Evolutionary conservation across 441 rosid species (phyloP).

Genomic region (Eutrema salsugineum): DNA sequence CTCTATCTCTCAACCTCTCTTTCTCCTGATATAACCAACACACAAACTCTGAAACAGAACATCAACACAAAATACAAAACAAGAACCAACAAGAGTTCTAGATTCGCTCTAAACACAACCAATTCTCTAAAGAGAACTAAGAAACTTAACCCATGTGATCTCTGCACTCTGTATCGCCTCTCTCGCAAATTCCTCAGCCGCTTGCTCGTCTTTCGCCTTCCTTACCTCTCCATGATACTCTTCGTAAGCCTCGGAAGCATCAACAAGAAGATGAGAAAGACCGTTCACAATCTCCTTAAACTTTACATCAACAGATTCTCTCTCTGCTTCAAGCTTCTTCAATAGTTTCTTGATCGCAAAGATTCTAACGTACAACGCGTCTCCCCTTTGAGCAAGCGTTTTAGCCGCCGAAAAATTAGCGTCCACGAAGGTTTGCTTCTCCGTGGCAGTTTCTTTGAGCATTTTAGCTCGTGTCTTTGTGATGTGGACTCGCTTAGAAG

Average conservation of each 20-base stretch:
- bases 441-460: conserved; percentile 6
- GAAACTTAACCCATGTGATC: conserved; percentile 29
- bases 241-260: conserved; percentile 27
- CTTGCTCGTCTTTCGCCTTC: conserved; percentile 26
- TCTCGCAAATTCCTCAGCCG: conserved; percentile 24
- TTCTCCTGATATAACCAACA: conserved; percentile 24
- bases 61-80: conserved; percentile 10
- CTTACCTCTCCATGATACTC: conserved; percentile 26
- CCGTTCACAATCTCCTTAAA: not conserved
- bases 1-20: conserved; percentile 8
- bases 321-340: conserved; percentile 11
- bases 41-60: conserved; percentile 27
- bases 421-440: conserved; percentile 24
- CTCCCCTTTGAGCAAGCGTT: conserved; percentile 25
- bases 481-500: conserved; percentile 25
- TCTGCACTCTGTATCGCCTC: conserved; percentile 27
- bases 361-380: conserved; percentile 24
- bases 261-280: conserved; percentile 17
- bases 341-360: conserved; percentile 27
- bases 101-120: not conserved
- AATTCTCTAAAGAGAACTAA: conserved; percentile 27
- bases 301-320: conserved; percentile 6
- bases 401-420: conserved; percentile 11
- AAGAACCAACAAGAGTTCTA: conserved; percentile 16
- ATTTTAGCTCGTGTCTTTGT: conserved; percentile 3